phyloP scores from a whole-genome alignment of 2,329 filamentous ascomycete genomes.

The Xylariaceae sp. region DNA sequence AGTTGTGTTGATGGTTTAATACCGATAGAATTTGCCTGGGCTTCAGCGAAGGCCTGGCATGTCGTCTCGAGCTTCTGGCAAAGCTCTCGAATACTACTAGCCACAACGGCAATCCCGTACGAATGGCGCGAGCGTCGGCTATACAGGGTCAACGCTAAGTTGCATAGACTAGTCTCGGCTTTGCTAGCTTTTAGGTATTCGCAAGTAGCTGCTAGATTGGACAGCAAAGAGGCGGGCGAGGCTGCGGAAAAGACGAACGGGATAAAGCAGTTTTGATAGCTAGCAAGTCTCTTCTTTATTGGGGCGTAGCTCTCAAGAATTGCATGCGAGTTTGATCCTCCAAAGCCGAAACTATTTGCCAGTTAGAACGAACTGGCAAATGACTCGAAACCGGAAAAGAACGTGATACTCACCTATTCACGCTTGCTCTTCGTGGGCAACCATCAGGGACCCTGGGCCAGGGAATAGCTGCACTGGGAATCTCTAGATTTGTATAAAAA shows the following conservation, averaged over 20 bases:
- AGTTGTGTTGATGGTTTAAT: not conserved
- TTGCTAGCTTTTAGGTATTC: not conserved
- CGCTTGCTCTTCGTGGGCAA: constrained; percentile 29
- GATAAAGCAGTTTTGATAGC: not conserved
- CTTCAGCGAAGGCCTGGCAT: constrained; percentile 34
- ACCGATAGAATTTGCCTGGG: constrained; percentile 12
- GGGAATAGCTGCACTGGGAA: constrained; percentile 10
- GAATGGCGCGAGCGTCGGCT: constrained; percentile 7
- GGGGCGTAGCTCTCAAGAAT: constrained; percentile 26
- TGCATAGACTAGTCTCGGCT: not conserved
- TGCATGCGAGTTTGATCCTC: constrained; percentile 26
- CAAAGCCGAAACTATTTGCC: constrained; percentile 24
- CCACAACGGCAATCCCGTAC: constrained; percentile 38
- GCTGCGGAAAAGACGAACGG: constrained; percentile 20
- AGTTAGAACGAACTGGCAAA: constrained; percentile 1
- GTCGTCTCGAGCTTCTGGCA: not conserved
- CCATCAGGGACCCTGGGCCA: constrained; percentile 29
- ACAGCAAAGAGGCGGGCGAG: not conserved
- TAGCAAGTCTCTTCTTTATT: not conserved
- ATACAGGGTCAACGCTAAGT: constrained; percentile 15
- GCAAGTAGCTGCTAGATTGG: not conserved
- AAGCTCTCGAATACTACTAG: constrained; percentile 33
- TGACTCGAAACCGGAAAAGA: not conserved
- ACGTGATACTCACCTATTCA: constrained; percentile 26
- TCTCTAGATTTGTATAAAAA: constrained; percentile 29